These are phyloP conservation scores for Boletales sp. DNA, from an alignment of 768 basidiomycete genomes.

Conservation along the genomic window DNA sequence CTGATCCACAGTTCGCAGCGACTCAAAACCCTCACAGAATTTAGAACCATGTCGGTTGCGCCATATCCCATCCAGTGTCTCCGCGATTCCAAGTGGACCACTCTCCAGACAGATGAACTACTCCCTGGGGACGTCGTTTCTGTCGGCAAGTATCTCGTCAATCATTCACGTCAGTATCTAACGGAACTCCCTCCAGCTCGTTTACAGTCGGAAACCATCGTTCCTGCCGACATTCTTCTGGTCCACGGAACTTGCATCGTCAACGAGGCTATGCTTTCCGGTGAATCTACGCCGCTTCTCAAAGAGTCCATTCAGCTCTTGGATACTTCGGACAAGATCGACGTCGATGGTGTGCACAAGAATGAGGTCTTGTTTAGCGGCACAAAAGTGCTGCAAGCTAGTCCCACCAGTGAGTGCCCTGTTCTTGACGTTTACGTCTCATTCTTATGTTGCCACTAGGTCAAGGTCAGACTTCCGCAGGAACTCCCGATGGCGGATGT, in stretches of 20 bases:
- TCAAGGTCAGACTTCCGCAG: conserved; percentile 38
- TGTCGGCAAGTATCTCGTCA: conserved; percentile 51
- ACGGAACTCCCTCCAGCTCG: conserved; percentile 42
- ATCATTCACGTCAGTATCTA: neutral
- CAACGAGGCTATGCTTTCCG: conserved; percentile 98
- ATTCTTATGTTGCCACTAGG: conserved; percentile 12
- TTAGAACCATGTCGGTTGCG: conserved; percentile 92
- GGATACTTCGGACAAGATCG: conserved; percentile 68
- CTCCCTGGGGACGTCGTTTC: conserved; percentile 90
- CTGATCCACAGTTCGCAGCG: conserved; percentile 48
- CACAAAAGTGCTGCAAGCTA: conserved; percentile 93
- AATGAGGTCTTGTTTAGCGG: conserved; percentile 90
- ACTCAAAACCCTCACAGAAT: conserved; percentile 89
- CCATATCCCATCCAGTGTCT: conserved; percentile 85
- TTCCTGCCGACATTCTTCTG: conserved; percentile 93
- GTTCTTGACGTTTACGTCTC: neutral
- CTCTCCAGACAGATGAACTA: conserved; percentile 80
- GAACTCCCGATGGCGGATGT: conserved; percentile 89
- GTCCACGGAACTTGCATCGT: conserved; percentile 92
- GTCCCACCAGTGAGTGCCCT: conserved; percentile 34
- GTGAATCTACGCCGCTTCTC: conserved; percentile 94
- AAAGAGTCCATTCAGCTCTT: conserved; percentile 93
- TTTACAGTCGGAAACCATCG: conserved; percentile 74
- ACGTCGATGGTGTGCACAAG: conserved; percentile 84
- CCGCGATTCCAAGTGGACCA: conserved; percentile 77